Evolutionary conservation across 2,329 filamentous ascomycete species (phyloP).

Genomic region (Neonectria neomacrospora): DNA sequence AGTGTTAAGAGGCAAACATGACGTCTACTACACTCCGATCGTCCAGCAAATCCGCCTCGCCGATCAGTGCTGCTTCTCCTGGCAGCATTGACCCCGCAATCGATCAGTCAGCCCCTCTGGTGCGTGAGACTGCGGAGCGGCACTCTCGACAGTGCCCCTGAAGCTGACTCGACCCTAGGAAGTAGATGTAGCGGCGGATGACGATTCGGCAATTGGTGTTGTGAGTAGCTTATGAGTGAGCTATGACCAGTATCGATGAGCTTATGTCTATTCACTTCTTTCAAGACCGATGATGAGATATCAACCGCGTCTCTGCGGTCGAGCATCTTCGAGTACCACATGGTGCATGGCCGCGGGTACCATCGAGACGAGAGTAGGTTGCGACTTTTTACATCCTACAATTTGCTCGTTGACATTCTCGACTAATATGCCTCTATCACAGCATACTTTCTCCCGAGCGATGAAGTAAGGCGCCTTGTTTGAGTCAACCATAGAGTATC

Average conservation of each 20-base stretch:
- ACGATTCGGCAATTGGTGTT: constrained; percentile 22
- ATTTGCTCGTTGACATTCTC: neutral
- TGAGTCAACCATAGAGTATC: rapidly evolving
- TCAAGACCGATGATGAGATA: constrained; percentile 25
- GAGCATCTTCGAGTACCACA: constrained; percentile 31
- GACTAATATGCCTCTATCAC: neutral
- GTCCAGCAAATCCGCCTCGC: neutral
- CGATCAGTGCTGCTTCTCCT: neutral
- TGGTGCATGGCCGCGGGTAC: constrained; percentile 28
- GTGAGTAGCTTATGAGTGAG: neutral
- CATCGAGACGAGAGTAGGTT: constrained; percentile 22
- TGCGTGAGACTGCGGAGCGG: constrained; percentile 2
- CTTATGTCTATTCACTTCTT: neutral
- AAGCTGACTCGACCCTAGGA: constrained; percentile 3
- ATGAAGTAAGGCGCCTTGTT: constrained; percentile 2
- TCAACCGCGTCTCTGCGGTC: constrained; percentile 32
- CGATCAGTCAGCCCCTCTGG: neutral
- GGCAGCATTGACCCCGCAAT: neutral
- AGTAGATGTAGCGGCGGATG: neutral
- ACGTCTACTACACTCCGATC: neutral
- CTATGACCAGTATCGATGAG: neutral
- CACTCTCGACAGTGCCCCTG: neutral
- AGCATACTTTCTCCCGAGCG: constrained; percentile 34
- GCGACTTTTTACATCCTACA: rapidly evolving
- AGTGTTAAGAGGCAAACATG: neutral